These are phyloP conservation scores for Colletotrichum sp. DNA, from an alignment of 2,329 filamentous ascomycete genomes.

Conservation along the genomic window DNA sequence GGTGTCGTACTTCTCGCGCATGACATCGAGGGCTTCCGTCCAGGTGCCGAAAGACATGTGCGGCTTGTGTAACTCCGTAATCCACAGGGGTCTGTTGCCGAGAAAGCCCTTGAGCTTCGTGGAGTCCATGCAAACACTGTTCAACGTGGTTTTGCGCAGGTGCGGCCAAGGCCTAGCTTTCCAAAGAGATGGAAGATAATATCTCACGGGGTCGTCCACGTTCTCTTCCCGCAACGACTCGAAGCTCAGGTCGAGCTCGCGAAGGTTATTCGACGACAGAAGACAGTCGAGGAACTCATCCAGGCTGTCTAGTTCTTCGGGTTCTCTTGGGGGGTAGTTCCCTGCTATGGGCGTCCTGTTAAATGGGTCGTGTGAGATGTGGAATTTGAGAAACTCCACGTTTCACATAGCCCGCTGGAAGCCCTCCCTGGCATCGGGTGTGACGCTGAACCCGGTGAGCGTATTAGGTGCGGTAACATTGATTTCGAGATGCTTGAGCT, in stretches of 20 bases:
- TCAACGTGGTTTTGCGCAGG: background rate
- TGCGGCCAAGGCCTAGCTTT: background rate
- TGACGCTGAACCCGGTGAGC: background rate
- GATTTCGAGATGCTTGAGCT: background rate
- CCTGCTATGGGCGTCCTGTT: background rate
- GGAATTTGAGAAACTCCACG: background rate
- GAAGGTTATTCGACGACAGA: background rate
- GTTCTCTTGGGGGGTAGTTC: background rate
- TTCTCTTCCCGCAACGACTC: background rate
- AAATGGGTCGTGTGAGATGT: background rate
- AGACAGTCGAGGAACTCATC: background rate
- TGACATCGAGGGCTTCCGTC: background rate
- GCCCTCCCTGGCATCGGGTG: background rate
- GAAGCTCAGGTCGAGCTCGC: background rate
- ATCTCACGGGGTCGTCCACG: background rate
- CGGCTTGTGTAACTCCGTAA: background rate
- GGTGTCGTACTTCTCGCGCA: background rate
- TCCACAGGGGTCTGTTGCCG: background rate
- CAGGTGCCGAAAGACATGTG: background rate
- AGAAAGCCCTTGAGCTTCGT: background rate
- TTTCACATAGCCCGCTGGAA: background rate
- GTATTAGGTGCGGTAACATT: background rate
- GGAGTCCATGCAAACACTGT: background rate
- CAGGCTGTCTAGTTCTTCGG: background rate
- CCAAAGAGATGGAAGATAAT: background rate